phyloP scores from a whole-genome alignment of 129 eudicot genomes.

The Ambrosia trifida region DNA sequence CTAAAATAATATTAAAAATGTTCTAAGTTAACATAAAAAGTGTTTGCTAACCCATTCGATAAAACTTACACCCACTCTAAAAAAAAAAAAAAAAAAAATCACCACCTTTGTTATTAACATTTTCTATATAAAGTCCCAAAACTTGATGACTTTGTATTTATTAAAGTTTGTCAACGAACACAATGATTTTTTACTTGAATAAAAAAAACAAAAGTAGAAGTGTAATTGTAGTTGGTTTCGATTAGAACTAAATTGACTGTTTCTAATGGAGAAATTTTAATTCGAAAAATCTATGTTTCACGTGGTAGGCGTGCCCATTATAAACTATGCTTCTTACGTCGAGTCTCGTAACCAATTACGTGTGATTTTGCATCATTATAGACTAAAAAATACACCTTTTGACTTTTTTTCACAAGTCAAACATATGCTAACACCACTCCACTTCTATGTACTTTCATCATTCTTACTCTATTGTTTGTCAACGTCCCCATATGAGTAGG shows the following conservation, averaged over 20 bases:
- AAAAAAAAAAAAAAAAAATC: no score
- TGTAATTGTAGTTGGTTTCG: constrained; percentile 1
- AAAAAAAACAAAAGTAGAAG: neutral
- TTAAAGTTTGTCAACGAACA: constrained; percentile 19
- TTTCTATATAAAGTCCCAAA: no score
- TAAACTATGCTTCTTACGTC: neutral
- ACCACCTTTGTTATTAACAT: no score
- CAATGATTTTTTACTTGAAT: constrained; percentile 6
- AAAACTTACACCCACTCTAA: no score
- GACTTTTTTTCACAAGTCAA: constrained; percentile 25
- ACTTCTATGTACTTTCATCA: constrained; percentile 4
- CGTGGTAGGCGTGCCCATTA: constrained; percentile 32
- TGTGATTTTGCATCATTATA: constrained; percentile 32
- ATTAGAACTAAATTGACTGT: constrained; percentile 32
- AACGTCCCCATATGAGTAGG: neutral
- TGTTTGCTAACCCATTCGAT: no score
- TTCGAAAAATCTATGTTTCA: constrained; percentile 19
- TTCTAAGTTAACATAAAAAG: no score
- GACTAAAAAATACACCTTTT: constrained; percentile 20
- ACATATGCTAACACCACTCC: constrained; percentile 14
- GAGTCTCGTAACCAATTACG: constrained; percentile 10
- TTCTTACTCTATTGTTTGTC: constrained; percentile 8
- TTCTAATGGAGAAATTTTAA: constrained; percentile 1
- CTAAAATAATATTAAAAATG: no score
- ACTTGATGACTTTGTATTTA: neutral